A percentile compares a stretch with the other conserved stretches of the same genome.
Evolutionary conservation across 768 basidiomycete species (phyloP).

Genomic region (Suillus alpinus): DNA sequence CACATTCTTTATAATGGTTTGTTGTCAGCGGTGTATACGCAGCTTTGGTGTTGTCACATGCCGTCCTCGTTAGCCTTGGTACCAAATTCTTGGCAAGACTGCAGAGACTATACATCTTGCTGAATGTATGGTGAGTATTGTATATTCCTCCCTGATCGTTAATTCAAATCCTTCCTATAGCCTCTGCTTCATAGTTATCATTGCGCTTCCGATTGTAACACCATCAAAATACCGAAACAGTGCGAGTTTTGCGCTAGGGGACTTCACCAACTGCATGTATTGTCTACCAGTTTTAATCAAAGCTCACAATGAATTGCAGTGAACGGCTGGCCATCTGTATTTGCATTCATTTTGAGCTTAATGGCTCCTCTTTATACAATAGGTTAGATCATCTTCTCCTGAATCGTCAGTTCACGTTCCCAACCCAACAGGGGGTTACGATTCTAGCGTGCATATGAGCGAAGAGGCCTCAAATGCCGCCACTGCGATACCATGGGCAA

Average conservation of each 20-base stretch:
- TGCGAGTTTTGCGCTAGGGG: slow-evolving; percentile 35
- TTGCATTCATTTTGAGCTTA: slow-evolving; percentile 43
- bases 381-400: slow-evolving; percentile 17
- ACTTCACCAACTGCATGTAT: slow-evolving; percentile 30
- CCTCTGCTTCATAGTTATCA: slow-evolving; percentile 28
- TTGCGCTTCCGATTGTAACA: slow-evolving; percentile 38
- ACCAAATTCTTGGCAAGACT: slow-evolving; percentile 61
- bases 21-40: slow-evolving; percentile 57
- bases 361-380: slow-evolving; percentile 36
- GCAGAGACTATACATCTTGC: slow-evolving; percentile 48
- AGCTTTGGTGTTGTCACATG: slow-evolving; percentile 58
- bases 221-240: slow-evolving; percentile 36
- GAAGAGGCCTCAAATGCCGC: slow-evolving; percentile 72
- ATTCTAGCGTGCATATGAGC: slow-evolving; percentile 63
- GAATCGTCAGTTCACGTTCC: background rate
- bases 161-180: background rate
- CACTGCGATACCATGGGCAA: slow-evolving; percentile 66
- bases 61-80: slow-evolving; percentile 59
- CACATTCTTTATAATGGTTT: slow-evolving; percentile 26
- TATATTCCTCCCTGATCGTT: background rate
- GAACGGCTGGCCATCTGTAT: slow-evolving; percentile 41
- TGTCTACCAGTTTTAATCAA: background rate
- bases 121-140: slow-evolving; percentile 35
- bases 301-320: slow-evolving; percentile 15
- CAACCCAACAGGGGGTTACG: slow-evolving; percentile 45